phyloP scores from a whole-genome alignment of 1,139 yeast species.

The Suhomyces taliae region DNA sequence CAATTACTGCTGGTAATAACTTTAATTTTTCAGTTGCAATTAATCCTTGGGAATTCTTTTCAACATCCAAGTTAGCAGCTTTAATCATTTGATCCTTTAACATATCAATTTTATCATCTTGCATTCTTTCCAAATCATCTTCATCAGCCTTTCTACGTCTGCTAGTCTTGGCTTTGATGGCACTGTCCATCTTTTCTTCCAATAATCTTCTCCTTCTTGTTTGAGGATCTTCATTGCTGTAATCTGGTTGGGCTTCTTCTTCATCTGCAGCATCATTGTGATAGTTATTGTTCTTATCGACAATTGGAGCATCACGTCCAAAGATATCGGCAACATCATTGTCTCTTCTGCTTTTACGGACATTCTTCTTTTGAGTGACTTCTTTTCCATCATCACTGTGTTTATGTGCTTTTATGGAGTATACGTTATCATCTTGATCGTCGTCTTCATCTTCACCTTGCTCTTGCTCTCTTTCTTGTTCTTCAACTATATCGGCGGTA shows the following conservation, averaged over 20 bases:
- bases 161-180: conserved; percentile 64
- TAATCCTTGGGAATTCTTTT: conserved; percentile 68
- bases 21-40: conserved; percentile 88
- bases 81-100: conserved; percentile 88
- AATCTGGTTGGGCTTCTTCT: conserved; percentile 7
- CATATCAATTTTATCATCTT: conserved; percentile 83
- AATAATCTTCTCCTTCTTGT: conserved; percentile 68
- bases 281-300: conserved; percentile 6
- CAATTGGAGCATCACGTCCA: conserved; percentile 9
- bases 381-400: conserved; percentile 17
- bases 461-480: not conserved
- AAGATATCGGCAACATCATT: conserved; percentile 12
- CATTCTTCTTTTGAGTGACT: conserved; percentile 43
- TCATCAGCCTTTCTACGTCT: conserved; percentile 71
- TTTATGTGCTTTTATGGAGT: conserved; percentile 36
- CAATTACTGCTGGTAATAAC: conserved; percentile 75
- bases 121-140: conserved; percentile 91
- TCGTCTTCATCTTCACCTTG: not conserved
- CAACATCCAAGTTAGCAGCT: conserved; percentile 91
- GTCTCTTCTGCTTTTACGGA: conserved; percentile 24
- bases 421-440: conserved; percentile 25
- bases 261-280: conserved; percentile 11
- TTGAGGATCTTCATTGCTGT: conserved; percentile 45
- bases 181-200: conserved; percentile 78
- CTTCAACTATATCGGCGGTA: not conserved